These are phyloP conservation scores for Metarhizium album DNA, from an alignment of 2,329 filamentous ascomycete genomes.

Conservation along the genomic window DNA sequence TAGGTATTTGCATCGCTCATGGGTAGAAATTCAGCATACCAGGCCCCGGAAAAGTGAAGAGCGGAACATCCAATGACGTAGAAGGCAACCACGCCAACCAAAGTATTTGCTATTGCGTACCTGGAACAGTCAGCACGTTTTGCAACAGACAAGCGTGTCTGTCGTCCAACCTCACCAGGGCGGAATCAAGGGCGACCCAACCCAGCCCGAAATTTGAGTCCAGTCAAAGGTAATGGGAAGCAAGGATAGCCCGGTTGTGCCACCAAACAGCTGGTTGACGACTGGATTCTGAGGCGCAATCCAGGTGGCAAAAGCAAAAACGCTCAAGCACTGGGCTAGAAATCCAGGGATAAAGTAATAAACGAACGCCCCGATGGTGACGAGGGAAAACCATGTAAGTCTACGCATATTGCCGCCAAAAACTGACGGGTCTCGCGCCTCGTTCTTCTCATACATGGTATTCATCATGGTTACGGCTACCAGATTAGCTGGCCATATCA, in stretches of 20 bases:
- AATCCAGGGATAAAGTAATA: conserved; percentile 64
- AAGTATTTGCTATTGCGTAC: conserved; percentile 63
- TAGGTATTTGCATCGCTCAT: conserved; percentile 62
- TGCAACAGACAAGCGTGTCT: background rate
- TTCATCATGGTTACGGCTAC: conserved; percentile 59
- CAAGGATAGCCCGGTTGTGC: conserved; percentile 53
- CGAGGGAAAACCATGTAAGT: conserved; percentile 51
- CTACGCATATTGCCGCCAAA: conserved; percentile 56
- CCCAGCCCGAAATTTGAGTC: conserved; percentile 60
- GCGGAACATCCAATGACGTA: conserved; percentile 48
- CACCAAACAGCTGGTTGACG: conserved; percentile 65
- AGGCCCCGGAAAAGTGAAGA: conserved; percentile 55
- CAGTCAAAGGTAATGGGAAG: conserved; percentile 69
- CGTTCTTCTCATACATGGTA: conserved; percentile 56
- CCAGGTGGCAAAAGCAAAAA: conserved; percentile 64
- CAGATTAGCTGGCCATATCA: conserved; percentile 65
- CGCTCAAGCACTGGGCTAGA: conserved; percentile 56
- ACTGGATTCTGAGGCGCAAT: conserved; percentile 56
- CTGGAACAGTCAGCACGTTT: conserved; percentile 18
- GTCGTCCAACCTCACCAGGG: conserved; percentile 41
- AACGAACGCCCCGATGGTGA: conserved; percentile 46
- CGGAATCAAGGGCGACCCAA: conserved; percentile 57
- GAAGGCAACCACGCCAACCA: conserved; percentile 56
- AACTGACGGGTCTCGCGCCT: conserved; percentile 37
- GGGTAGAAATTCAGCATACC: conserved; percentile 54